phyloP scores from a whole-genome alignment of 169 alveolate species.

The Fabrea salina region DNA sequence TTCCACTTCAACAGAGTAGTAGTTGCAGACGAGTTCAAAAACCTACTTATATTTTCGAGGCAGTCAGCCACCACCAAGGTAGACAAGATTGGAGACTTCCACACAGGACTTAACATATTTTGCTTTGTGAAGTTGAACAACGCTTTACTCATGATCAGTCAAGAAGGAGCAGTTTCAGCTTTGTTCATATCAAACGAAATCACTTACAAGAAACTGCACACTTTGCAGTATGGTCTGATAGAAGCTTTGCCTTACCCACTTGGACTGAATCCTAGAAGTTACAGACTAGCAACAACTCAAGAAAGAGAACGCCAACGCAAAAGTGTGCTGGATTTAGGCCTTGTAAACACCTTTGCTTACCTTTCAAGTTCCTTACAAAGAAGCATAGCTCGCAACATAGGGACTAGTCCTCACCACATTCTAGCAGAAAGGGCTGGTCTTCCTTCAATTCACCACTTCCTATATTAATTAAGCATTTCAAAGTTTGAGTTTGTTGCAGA shows the following conservation, averaged over 20 bases:
- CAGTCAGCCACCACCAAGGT: not conserved
- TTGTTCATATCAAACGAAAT: not conserved
- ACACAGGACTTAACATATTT: conserved; percentile 15
- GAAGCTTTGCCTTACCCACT: conserved; percentile 17
- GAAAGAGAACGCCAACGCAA: conserved; percentile 30
- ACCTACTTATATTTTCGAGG: not conserved
- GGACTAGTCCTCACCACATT: conserved; percentile 8
- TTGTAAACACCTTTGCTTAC: conserved; percentile 4
- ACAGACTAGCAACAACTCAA: conserved; percentile 18
- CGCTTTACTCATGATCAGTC: conserved; percentile 1
- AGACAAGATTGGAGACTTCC: conserved; percentile 30
- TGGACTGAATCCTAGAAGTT: conserved; percentile 30
- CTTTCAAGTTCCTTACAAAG: conserved; percentile 14
- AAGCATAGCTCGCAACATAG: conserved; percentile 18
- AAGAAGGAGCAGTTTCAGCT: conserved; percentile 27
- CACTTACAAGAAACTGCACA: not conserved
- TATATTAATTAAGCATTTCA: not conserved
- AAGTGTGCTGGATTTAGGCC: conserved; percentile 21
- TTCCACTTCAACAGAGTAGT: not conserved
- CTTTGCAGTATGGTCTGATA: conserved; percentile 8
- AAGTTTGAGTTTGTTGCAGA: not conserved
- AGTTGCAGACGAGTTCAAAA: conserved; percentile 28
- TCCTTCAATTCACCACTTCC: not conserved
- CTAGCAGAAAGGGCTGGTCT: not conserved
- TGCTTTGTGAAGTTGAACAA: not conserved